phyloP scores from a whole-genome alignment of 2,329 filamentous ascomycete species.

The Claviceps sp. region DNA sequence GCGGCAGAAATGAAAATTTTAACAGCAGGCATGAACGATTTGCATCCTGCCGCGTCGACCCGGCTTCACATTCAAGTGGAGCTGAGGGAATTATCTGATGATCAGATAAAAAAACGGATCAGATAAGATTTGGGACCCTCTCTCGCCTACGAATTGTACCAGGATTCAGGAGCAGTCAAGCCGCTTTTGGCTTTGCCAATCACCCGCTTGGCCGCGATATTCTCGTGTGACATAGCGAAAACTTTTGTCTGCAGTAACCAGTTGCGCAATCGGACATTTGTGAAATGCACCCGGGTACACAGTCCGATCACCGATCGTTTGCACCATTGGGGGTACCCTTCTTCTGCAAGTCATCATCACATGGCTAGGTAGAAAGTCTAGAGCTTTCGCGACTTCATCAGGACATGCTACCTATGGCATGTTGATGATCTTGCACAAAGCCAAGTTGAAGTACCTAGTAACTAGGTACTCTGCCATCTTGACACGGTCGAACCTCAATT shows the following conservation, averaged over 20 bases:
- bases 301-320: too few relatives aligned
- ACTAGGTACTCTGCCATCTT: too few relatives aligned
- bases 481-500: too few relatives aligned
- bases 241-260: neutral
- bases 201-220: neutral
- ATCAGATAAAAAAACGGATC: conserved; percentile 38
- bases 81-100: conserved; percentile 36
- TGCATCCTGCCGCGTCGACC: neutral
- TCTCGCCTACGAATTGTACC: too few relatives aligned
- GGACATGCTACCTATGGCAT: too few relatives aligned
- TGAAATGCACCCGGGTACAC: too few relatives aligned
- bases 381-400: too few relatives aligned
- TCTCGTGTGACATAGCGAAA: neutral
- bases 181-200: neutral
- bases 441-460: too few relatives aligned
- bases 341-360: too few relatives aligned
- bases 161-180: neutral
- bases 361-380: too few relatives aligned
- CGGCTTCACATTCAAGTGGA: conserved; percentile 11
- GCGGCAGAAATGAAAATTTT: neutral
- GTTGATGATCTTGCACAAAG: too few relatives aligned
- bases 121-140: conserved; percentile 21
- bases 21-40: neutral
- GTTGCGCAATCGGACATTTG: neutral
- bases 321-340: too few relatives aligned